These are phyloP conservation scores for Pugionium dolabratum DNA, from an alignment of 345 rosid genomes.

Conservation along the genomic window DNA sequence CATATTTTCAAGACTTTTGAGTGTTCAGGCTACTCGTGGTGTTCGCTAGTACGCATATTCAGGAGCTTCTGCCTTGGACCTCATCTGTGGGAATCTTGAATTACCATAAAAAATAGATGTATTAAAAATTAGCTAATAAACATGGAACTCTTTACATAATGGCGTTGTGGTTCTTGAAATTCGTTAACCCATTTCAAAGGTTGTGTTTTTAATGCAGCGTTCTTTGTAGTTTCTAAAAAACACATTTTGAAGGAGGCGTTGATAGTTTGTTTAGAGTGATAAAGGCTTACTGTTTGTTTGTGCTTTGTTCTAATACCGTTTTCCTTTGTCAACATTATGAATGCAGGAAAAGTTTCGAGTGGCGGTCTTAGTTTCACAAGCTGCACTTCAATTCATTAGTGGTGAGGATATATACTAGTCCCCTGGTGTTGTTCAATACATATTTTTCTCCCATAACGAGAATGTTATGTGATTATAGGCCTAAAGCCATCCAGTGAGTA, in stretches of 20 bases:
- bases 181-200: neutral
- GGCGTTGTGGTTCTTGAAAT: neutral
- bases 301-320: slow-evolving; percentile 10
- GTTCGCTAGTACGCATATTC: slow-evolving; percentile 6
- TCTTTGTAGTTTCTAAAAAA: neutral
- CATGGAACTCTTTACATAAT: neutral
- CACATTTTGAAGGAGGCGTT: neutral
- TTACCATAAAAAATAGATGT: neutral
- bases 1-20: neutral
- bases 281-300: slow-evolving; percentile 1
- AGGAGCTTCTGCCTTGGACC: neutral
- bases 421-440: neutral
- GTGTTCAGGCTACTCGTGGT: neutral
- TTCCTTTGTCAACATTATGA: slow-evolving; percentile 15
- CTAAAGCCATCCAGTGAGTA: slow-evolving; percentile 64
- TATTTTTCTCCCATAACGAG: slow-evolving; percentile 29
- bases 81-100: neutral
- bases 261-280: neutral
- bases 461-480: slow-evolving; percentile 50
- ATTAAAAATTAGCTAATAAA: neutral
- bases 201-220: neutral
- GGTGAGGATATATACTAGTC: slow-evolving; percentile 47
- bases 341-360: slow-evolving; percentile 77
- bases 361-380: slow-evolving; percentile 91
- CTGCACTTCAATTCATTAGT: slow-evolving; percentile 83